phyloP scores from a whole-genome alignment of 805 yeast genomes.

The Wickerhamomyces ciferrii region DNA sequence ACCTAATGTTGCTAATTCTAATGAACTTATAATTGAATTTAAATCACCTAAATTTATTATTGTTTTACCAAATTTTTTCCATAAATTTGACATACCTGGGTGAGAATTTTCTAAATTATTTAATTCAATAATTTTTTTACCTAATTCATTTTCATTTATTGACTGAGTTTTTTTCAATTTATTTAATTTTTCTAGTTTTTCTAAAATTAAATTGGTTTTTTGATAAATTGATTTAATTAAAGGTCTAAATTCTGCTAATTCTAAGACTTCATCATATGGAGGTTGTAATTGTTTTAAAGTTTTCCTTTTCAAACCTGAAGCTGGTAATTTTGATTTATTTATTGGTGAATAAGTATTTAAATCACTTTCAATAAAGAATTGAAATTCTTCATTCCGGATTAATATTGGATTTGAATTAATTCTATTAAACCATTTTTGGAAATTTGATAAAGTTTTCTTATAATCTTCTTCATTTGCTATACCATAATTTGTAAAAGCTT shows the following conservation, averaged over 20 bases:
- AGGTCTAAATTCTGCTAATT: slow-evolving; percentile 83
- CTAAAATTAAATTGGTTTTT: slow-evolving; percentile 40
- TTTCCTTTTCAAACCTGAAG: slow-evolving; percentile 83
- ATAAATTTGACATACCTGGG: slow-evolving; percentile 69
- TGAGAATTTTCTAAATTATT: slow-evolving; percentile 44
- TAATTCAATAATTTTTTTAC: slow-evolving; percentile 34
- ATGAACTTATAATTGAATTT: slow-evolving; percentile 63
- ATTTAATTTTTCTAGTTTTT: slow-evolving; percentile 53
- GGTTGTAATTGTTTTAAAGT: slow-evolving; percentile 89
- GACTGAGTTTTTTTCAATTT: slow-evolving; percentile 43
- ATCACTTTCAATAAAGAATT: slow-evolving; percentile 77
- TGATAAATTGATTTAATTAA: slow-evolving; percentile 72
- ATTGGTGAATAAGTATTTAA: slow-evolving; percentile 44
- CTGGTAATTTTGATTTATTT: slow-evolving; percentile 56
- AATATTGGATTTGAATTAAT: slow-evolving; percentile 72
- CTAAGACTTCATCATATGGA: slow-evolving; percentile 83
- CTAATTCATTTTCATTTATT: slow-evolving; percentile 50
- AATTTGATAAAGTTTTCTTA: slow-evolving; percentile 43
- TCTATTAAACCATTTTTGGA: slow-evolving; percentile 87
- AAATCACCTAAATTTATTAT: slow-evolving; percentile 70
- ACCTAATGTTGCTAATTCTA: slow-evolving; percentile 68
- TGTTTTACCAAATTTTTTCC: slow-evolving; percentile 73
- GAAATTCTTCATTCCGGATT: slow-evolving; percentile 81
- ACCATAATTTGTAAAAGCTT: slow-evolving; percentile 71
- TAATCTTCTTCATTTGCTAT: slow-evolving; percentile 80